Evolutionary conservation across 1,284 basidiomycete species (phyloP).

Genomic region (Naganishia albida): DNA sequence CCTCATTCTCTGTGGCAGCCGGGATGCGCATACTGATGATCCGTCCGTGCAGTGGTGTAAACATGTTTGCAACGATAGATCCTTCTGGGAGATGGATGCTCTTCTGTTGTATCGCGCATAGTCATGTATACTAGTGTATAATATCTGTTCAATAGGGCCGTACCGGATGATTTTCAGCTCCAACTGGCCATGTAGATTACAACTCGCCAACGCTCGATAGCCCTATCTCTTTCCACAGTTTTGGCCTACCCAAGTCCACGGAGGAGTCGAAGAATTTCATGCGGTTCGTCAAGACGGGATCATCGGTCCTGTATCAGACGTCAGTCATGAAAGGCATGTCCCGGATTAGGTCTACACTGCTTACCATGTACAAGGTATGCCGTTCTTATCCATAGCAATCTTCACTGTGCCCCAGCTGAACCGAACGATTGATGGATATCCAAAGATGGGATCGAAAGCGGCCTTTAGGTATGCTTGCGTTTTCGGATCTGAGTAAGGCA

Average conservation of each 20-base stretch:
- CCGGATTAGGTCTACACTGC: constrained; percentile 37
- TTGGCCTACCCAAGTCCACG: constrained; percentile 68
- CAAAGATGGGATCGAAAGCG: constrained; percentile 84
- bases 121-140: constrained; percentile 21
- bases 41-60: constrained; percentile 13
- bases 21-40: not conserved
- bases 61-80: constrained; percentile 4
- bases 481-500: constrained; percentile 69
- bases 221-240: constrained; percentile 69
- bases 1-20: not conserved
- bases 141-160: not conserved
- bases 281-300: constrained; percentile 61
- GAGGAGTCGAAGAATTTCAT: constrained; percentile 61
- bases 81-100: not conserved
- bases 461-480: constrained; percentile 82
- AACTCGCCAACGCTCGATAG: constrained; percentile 65
- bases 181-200: constrained; percentile 34
- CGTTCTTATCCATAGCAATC: constrained; percentile 77
- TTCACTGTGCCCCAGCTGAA: constrained; percentile 97
- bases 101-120: constrained; percentile 22
- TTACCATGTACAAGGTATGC: constrained; percentile 75
- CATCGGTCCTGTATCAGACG: constrained; percentile 70
- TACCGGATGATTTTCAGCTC: not conserved
- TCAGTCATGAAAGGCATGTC: not conserved
- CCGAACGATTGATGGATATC: constrained; percentile 83